These are phyloP conservation scores for Paramyrothecium roridum DNA, from an alignment of 2,329 filamentous ascomycete species.

Conservation along the genomic window DNA sequence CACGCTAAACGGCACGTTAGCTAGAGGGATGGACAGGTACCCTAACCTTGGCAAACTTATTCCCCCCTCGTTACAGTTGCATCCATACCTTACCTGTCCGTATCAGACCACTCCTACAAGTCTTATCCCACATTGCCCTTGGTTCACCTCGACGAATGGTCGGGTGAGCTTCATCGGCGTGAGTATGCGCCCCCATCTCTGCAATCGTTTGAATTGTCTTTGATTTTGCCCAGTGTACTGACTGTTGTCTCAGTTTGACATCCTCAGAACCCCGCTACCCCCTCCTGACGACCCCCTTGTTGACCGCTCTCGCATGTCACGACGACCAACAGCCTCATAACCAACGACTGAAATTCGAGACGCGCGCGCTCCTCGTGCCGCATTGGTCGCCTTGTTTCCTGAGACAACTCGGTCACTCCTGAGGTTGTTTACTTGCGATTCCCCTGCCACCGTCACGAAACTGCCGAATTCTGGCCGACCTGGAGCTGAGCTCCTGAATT, in stretches of 20 bases:
- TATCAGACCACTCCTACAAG: background rate
- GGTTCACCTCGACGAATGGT: background rate
- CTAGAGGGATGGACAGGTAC: background rate
- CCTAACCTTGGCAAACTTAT: background rate
- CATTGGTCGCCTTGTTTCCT: background rate
- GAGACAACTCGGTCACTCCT: too few species aligned
- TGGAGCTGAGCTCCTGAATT: background rate
- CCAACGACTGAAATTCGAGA: background rate
- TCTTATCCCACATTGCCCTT: background rate
- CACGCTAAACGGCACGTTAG: background rate
- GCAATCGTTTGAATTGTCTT: background rate
- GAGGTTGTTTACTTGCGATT: background rate
- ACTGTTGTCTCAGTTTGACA: background rate
- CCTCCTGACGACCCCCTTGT: slow-evolving; percentile 1
- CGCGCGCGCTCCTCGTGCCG: background rate
- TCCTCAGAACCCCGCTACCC: background rate
- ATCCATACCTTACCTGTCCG: background rate
- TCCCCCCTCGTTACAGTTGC: background rate
- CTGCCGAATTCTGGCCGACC: background rate
- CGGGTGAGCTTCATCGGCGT: background rate
- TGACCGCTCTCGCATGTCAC: slow-evolving; percentile 6
- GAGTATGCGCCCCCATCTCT: background rate
- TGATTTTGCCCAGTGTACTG: background rate
- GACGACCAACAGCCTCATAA: background rate
- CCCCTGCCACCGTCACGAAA: background rate